phyloP scores from a whole-genome alignment of 116 monocot genomes.

The Trichopus zeylanicus region DNA sequence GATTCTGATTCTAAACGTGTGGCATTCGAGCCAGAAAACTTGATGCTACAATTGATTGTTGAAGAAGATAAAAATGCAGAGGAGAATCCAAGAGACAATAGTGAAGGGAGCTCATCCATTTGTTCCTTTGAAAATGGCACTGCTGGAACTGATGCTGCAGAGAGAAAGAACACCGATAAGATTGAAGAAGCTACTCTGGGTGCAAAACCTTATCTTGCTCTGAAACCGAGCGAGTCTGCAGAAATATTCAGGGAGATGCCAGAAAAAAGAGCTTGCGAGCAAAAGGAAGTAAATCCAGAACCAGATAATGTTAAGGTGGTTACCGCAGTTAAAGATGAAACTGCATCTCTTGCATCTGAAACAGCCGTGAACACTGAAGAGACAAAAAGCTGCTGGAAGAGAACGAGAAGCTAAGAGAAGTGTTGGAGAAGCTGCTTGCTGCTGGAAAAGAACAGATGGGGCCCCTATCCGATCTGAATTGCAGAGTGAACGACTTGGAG shows the following conservation, averaged over 20 bases:
- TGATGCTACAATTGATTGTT: background rate
- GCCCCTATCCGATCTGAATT: constrained; percentile 29
- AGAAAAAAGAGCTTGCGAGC: no score
- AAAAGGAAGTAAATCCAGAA: background rate
- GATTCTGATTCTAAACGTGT: background rate
- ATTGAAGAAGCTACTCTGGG: background rate
- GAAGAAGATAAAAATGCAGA: background rate
- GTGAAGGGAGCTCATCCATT: background rate
- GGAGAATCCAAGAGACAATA: no score
- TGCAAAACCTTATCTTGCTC: background rate
- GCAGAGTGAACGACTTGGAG: constrained; percentile 47
- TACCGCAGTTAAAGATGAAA: no score
- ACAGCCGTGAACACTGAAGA: background rate
- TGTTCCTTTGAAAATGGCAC: background rate
- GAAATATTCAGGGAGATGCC: no score
- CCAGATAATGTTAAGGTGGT: no score
- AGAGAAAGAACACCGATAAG: background rate
- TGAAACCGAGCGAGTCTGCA: background rate
- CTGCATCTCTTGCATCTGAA: no score
- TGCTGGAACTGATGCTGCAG: background rate
- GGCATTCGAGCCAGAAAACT: background rate
- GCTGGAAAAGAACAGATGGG: constrained; percentile 37
- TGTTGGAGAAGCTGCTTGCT: constrained; percentile 37
- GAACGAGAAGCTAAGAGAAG: constrained; percentile 35
- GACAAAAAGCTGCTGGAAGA: constrained; percentile 29